Conservation (phyloP, 352 stramenopile species). For the Globisporangium paroecandrum region DNA sequence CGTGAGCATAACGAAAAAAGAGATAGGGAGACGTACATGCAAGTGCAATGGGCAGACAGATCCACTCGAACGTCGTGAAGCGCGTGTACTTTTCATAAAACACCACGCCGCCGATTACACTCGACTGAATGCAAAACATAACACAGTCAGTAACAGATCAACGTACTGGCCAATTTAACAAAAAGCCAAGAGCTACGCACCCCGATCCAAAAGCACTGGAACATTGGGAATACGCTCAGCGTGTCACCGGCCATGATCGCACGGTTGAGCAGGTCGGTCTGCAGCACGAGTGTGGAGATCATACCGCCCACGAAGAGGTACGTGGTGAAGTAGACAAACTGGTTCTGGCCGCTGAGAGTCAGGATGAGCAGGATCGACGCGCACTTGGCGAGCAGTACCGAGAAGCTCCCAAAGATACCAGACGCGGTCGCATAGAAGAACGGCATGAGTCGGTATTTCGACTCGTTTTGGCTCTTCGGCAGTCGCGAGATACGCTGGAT, state of each 20-base stretch:
- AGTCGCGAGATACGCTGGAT: constrained; percentile 62
- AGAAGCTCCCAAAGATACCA: constrained; percentile 82
- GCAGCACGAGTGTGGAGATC: constrained; percentile 77
- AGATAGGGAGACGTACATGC: constrained; percentile 43
- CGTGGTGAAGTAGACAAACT: constrained; percentile 84
- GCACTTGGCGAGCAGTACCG: constrained; percentile 80
- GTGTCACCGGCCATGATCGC: constrained; percentile 82
- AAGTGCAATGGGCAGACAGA: constrained; percentile 73
- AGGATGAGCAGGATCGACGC: constrained; percentile 78
- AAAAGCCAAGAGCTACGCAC: constrained; percentile 29
- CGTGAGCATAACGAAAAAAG: neutral
- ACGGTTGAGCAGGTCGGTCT: constrained; percentile 81
- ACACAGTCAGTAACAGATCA: constrained; percentile 12
- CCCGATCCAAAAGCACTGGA: constrained; percentile 88
- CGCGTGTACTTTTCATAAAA: constrained; percentile 84
- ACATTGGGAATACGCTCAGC: constrained; percentile 86
- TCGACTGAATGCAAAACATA: constrained; percentile 42
- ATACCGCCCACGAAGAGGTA: constrained; percentile 83
- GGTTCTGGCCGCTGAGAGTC: constrained; percentile 74
- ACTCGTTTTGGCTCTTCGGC: constrained; percentile 46
- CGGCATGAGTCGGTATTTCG: constrained; percentile 60
- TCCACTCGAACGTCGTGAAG: constrained; percentile 79
- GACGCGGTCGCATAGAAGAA: constrained; percentile 82
- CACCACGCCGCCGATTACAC: constrained; percentile 77
- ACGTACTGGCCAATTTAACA: neutral